Base-by-base conservation (phyloP, 2,329 filamentous ascomycete species). In the Ascocoryne sarcoides region DNA sequence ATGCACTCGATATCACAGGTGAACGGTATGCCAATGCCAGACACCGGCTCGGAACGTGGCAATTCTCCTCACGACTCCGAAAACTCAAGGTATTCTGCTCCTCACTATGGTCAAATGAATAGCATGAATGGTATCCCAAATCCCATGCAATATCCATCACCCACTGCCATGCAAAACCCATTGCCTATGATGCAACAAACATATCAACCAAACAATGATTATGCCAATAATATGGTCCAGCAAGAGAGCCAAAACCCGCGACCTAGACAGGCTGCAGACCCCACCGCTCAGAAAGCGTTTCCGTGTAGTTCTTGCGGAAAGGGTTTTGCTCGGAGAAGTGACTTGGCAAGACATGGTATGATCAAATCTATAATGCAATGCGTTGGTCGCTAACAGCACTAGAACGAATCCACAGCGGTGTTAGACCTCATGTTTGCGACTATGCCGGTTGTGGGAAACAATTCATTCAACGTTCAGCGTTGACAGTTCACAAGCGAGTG, bases 381-480 rank as follows among this genome's bases (percentile, higher is more conserved):
- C 7, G 4, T 15, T 10, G 19, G 65, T 17, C 21, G 26, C 30
- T 39, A 16, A 36, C 30, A 17, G 23, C 30, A 17, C 4, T 54
- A 95, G 90, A 96, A 66, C 86, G 92, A 33, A 98, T 98, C 51
- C 92, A 98, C 64, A 94, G 80, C 46, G 90, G 90, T 33, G 74
- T 89, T 43, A 75, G 90, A 44, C 92, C 92, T 36, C 92, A 98
- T 60, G 82, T 90, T 36, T 98, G 92, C 65, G 89, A 95, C 55
- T 86, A 79, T 60, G 82, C 82, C 30, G 79, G 78, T 39, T 98
- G 92, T 61, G 85, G 85, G 50, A 98, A 96, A 65, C 85, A 90
- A 59, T 98, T 98, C 61, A 98, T 98, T 53, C 92, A 98, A 63
- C 77, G 92, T 42, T 95, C 89, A 19, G 92, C 92, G 16, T 67